Percentiles rank a stretch among this genome's conserved stretches.
phyloP scores from a whole-genome alignment of 805 yeast species.

The Saccharomycopsis malanga region DNA sequence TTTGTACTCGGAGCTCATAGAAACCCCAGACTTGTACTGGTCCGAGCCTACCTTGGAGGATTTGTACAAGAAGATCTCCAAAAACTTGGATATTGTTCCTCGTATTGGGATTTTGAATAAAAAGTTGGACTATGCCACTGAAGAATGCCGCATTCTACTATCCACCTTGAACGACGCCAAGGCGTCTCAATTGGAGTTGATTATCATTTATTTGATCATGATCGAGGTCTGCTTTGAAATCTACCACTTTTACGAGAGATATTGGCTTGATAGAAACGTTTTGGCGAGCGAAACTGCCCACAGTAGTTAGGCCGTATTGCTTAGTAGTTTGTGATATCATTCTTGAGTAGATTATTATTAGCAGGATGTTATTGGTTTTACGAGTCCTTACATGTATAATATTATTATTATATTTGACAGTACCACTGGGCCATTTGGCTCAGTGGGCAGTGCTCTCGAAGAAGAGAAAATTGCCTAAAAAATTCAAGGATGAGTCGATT shows the following conservation, averaged over 20 bases:
- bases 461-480: too few species aligned
- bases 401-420: too few species aligned
- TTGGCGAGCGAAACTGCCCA: too few species aligned
- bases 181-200: slow-evolving; percentile 77
- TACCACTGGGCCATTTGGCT: too few species aligned
- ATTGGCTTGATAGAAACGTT: background rate
- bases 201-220: slow-evolving; percentile 73
- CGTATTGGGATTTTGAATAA: slow-evolving; percentile 75
- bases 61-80: slow-evolving; percentile 65
- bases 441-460: too few species aligned
- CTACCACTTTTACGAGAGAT: slow-evolving; percentile 58
- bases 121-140: slow-evolving; percentile 85
- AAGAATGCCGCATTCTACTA: slow-evolving; percentile 73
- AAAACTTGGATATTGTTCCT: slow-evolving; percentile 65
- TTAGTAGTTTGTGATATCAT: too few species aligned
- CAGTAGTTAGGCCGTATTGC: too few species aligned
- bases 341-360: too few species aligned
- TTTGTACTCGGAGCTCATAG: slow-evolving; percentile 73
- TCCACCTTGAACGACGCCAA: slow-evolving; percentile 70
- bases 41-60: slow-evolving; percentile 78
- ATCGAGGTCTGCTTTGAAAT: slow-evolving; percentile 81
- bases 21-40: slow-evolving; percentile 89
- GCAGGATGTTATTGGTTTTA: too few species aligned
- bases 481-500: too few species aligned
- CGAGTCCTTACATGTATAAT: too few species aligned